phyloP scores from a whole-genome alignment of 2,329 filamentous ascomycete genomes.

The Alternaria tenuissima region DNA sequence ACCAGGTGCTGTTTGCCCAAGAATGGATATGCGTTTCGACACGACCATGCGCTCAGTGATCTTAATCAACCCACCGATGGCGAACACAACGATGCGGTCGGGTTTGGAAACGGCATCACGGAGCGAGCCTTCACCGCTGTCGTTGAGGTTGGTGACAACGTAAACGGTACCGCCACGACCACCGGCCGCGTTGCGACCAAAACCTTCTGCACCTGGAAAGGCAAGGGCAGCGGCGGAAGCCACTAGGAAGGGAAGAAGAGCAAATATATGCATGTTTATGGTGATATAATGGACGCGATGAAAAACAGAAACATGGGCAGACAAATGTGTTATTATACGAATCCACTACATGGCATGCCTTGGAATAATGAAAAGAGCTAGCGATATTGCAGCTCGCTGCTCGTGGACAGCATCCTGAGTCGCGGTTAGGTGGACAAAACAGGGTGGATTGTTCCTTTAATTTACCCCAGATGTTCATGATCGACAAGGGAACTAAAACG shows the following conservation, averaged over 20 bases:
- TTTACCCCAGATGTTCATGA: conserved; percentile 18
- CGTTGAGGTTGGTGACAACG: conserved; percentile 59
- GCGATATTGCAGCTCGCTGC: neutral
- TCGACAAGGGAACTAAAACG: conserved; percentile 9
- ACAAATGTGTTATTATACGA: neutral
- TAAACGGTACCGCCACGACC: conserved; percentile 59
- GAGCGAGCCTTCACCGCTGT: conserved; percentile 59
- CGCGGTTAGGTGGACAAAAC: conserved; percentile 2
- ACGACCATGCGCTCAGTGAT: conserved; percentile 59
- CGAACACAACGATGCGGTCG: conserved; percentile 61
- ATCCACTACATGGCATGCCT: neutral
- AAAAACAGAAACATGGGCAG: neutral
- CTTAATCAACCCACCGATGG: conserved; percentile 60
- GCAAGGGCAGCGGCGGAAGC: conserved; percentile 43
- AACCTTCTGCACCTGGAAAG: conserved; percentile 62
- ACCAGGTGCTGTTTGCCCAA: conserved; percentile 61
- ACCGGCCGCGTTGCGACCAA: conserved; percentile 58
- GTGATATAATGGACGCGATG: neutral
- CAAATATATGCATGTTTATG: conserved; percentile 23
- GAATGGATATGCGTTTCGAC: conserved; percentile 59
- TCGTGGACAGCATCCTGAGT: neutral
- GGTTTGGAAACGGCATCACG: conserved; percentile 60
- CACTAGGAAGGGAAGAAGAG: conserved; percentile 26
- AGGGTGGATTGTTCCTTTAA: conserved; percentile 19
- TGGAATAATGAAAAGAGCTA: neutral